A percentile compares a stretch with the other conserved stretches of the same genome.
Conservation (phyloP, 1,139 yeast genomes). For the Candida neerlandica region DNA sequence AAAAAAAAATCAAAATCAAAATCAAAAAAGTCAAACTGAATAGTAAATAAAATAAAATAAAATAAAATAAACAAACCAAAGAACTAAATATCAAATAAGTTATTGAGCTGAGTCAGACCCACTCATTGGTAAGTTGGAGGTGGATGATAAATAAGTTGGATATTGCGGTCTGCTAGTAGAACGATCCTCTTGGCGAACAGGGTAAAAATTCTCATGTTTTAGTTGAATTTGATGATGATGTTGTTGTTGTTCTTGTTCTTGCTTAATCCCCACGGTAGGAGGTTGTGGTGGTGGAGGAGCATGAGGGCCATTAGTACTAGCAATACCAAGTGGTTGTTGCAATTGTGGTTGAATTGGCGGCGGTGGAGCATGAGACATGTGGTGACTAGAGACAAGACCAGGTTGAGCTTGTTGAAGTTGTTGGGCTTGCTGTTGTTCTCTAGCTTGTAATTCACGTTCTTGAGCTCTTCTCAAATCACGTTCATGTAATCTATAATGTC, state of each 20-base stretch:
- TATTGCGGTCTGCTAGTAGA: slow-evolving; percentile 5
- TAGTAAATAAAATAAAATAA: not conserved
- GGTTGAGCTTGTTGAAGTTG: not conserved
- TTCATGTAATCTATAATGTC: slow-evolving; percentile 72
- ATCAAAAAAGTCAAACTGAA: not conserved
- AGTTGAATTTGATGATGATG: too few species aligned
- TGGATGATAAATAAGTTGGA: slow-evolving; percentile 6
- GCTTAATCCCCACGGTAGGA: not conserved
- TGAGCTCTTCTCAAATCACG: slow-evolving; percentile 26
- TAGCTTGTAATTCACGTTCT: slow-evolving; percentile 5
- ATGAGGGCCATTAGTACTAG: not conserved
- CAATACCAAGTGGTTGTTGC: not conserved
- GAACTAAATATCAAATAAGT: not conserved
- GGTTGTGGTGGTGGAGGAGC: not conserved
- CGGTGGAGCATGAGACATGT: not conserved
- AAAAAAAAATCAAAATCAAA: not conserved
- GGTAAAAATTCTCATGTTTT: slow-evolving; percentile 2
- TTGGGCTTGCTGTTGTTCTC: slow-evolving; percentile 5
- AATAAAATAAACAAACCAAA: not conserved
- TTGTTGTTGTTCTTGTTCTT: too few species aligned
- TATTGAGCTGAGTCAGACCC: slow-evolving; percentile 4
- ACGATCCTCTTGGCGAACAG: slow-evolving; percentile 5
- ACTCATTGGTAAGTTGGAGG: slow-evolving; percentile 7
- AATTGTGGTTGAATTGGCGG: slow-evolving; percentile 3
- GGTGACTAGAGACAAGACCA: not conserved